Base-by-base conservation (phyloP, 176 grass and related monocot species). In the Oryza longistaminata region DNA sequence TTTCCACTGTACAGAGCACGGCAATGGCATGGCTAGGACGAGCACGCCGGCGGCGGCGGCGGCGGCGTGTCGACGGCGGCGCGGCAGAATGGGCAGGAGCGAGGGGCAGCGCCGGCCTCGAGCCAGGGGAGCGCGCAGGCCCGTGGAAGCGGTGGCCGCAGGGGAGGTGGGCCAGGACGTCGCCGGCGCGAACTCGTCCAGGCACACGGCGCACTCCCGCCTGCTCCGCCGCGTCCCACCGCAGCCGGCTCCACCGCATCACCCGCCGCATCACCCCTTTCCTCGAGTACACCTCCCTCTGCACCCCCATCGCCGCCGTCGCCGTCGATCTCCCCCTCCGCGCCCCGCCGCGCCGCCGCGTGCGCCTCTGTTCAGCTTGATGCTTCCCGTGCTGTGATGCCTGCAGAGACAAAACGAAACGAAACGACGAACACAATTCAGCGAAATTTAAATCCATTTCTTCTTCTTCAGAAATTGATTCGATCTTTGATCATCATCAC, bases 121-220 rank as follows among this genome's bases (percentile, higher is more conserved):
- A 98, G 91, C 96, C 96, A 99, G 4, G 96, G 93, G 58, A 89
- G 49, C 9, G 85, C 90, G 82, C 96, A 99, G 70, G 15, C 88
- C 88, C 88, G 87, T 99, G 93, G 92, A 96, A 99, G 74, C 96
- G 88, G 84, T 99, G 96, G 35, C 77, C 90, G 66, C 96, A 99
- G 4, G 89, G 93, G 9, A 99, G 90, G 87, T 96, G 91, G 1
- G 89, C 77, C 29, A 99, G 85, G 14, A 94, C 85, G 46, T 99
- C 96, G 2, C 93, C 96, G 0, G 88, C 86, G 26, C 62, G 75
- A 99, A 99, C 69, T 99, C 93, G 33, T 99, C 93, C n/a, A 99
- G 82, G 81, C 96, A 99, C 72, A 99, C 91, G 15, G 85, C 91
- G 72, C 96, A 99, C 66, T 99, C 93, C 93, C 25, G 75, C 71